Evolutionary conservation across 2,329 filamentous ascomycete species (phyloP), one percentile per base, ranked within the genome.

Genomic region (Colletotrichum agaves): DNA sequence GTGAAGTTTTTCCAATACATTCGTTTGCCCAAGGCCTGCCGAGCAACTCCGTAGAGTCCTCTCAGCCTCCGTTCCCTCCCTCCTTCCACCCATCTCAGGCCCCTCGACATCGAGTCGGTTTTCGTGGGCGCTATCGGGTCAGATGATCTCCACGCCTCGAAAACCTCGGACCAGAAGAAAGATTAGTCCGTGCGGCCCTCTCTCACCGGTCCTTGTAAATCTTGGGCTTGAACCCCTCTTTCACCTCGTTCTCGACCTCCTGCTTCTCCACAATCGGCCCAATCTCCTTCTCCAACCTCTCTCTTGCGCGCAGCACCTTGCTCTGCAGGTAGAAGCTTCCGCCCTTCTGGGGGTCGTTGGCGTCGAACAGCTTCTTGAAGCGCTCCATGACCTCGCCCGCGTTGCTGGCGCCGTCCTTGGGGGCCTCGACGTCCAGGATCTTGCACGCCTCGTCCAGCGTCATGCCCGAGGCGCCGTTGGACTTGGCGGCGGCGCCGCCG

Each of bases 281-380:
- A 44, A 96, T 83, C 81, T 99, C 95, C 74, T 91, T 86, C 83
- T 98, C 95, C 81, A 99, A 91, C 71, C 96, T 86, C 82, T 99
- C 95, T 74, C 95, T 88, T 66, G 96, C 96, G 70, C 96, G 87
- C 73, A 98, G 82, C 62, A 99, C 89, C 83, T 99, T 99, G 85
- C 95, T 98, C 82, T 99, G 96, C 55, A 99, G 85, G 80, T 99
- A 99, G 81, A 99, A 99, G 75, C 94, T 98, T 60, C 96, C 96
- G 39, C 96, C 96, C 77, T 97, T 97, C 80, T 97, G 87, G 11
- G 96, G 95, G 72, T 99, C 93, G 82, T 99, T 99, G 73, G 88
- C 84, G 80, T 99, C 96, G 78, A 98, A 99, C 53, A 99, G 83
- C 71, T 91, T 90, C 88, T 98, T 98, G 86, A 98, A 99, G 61